Base-by-base conservation (phyloP, 306 rosid genomes). In the Lagenaria siceraria region DNA sequence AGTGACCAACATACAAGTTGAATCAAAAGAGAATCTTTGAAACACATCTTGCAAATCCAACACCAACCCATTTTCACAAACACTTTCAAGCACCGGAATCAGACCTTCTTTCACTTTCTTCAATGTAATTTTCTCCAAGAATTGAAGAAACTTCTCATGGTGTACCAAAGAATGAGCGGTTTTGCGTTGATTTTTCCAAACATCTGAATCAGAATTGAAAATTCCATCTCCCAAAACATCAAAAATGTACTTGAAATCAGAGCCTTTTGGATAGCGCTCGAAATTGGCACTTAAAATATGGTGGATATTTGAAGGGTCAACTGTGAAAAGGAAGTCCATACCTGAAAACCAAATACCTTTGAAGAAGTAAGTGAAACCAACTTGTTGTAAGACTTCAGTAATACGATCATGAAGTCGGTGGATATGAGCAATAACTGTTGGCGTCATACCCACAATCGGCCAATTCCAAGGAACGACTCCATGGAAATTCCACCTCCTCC, bases 171-270 rank as follows among this genome's bases (percentile, higher is more conserved):
- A 25, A 4, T 78, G 78, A 14, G 81, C 61, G 18, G 81, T 24
- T 21, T 49, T 60, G 7, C 89, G 80, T 33, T 53, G 79, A 27
- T 64, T 53, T 21, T 74, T 87, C 89, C 85, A 87, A 1, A 9
- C 7, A 0, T 87, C 83, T 0, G 81, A 66, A 21, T 87, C 87
- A 4, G 81, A 4, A 0, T 78, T 61, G 61, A 87, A 80, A 10
- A 83, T 85, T 0, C 87, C 87, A 12, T 79, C 79, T 21, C 88
- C 90, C 1, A 87, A 81, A 11, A 77, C 29, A 10, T 87, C 79
- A 29, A 84, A 82, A 6, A 80, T 46, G 17, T 46, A 46, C 52
- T 46, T 46, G 52, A 46, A 46, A 46, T 46, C 52, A 12, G 52
- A 18, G 52, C 17, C 52, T 46, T 46, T 46, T 3, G 52, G 52